phyloP scores from a whole-genome alignment of 2,329 filamentous ascomycete genomes.

The Ceratocystiopsis sp. region DNA sequence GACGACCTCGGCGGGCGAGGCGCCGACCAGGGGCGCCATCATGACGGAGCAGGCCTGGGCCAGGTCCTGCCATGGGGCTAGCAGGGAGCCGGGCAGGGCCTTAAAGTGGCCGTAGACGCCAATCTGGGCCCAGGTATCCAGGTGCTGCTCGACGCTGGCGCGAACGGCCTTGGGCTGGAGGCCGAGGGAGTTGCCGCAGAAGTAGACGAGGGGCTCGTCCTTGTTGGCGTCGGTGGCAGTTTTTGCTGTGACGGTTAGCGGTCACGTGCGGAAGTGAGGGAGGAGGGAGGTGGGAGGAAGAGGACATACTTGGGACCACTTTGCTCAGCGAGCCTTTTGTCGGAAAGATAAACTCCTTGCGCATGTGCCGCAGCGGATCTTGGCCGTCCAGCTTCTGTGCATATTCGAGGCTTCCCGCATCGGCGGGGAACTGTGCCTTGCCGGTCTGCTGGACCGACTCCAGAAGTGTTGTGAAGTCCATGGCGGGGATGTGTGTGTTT shows the following conservation, averaged over 20 bases:
- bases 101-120: conserved; percentile 75
- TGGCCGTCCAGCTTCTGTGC: conserved; percentile 38
- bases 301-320: too few relatives aligned
- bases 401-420: conserved; percentile 30
- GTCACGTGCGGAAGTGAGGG: too few relatives aligned
- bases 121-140: conserved; percentile 70
- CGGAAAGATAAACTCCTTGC: conserved; percentile 61
- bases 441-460: conserved; percentile 24
- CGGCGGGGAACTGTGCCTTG: conserved; percentile 26
- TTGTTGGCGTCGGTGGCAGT: conserved; percentile 42
- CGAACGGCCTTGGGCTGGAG: conserved; percentile 58
- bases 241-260: conserved; percentile 10
- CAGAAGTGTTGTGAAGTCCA: conserved; percentile 23
- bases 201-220: conserved; percentile 48
- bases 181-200: conserved; percentile 81
- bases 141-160: conserved; percentile 50
- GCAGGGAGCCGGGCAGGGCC: conserved; percentile 45
- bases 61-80: conserved; percentile 61
- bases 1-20: conserved; percentile 55
- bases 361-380: conserved; percentile 42
- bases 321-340: conserved; percentile 38
- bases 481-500: conserved; percentile 7
- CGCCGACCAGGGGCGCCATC: conserved; percentile 60
- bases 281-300: too few relatives aligned
- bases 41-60: conserved; percentile 56